Evolutionary conservation across 805 yeast genomes (phyloP).

Genomic region (Kazachstania kunashirensis): DNA sequence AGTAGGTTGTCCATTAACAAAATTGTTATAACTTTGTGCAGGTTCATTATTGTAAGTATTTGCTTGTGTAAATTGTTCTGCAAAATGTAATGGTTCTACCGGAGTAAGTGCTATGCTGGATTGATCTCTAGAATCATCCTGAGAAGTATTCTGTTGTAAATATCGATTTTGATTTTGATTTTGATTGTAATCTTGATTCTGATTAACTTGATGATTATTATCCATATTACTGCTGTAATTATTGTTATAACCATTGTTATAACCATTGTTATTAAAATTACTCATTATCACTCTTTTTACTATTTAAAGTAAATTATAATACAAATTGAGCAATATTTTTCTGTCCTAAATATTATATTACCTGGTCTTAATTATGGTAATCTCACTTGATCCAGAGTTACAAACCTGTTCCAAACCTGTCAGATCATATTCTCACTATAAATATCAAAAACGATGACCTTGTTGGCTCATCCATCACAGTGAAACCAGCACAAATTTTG

Average conservation of each 20-base stretch:
- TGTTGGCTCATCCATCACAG: too few species aligned
- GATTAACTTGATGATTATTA: neutral
- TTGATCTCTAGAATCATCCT: too few species aligned
- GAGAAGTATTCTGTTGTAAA: too few species aligned
- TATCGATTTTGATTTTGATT: neutral
- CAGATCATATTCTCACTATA: too few species aligned
- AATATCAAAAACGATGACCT: too few species aligned
- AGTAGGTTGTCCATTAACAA: conserved; percentile 12
- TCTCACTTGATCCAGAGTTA: too few species aligned
- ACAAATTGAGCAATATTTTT: too few species aligned
- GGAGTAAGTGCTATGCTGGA: conserved; percentile 5
- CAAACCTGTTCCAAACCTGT: too few species aligned
- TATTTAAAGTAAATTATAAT: too few species aligned
- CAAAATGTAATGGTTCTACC: conserved; percentile 5
- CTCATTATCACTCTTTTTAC: neutral
- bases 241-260: neutral
- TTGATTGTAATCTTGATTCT: neutral
- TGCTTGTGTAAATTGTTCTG: neutral
- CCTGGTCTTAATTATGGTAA: too few species aligned
- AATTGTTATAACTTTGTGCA: conserved; percentile 10
- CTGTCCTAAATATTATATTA: too few species aligned
- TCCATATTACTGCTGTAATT: neutral
- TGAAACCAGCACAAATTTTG: too few species aligned
- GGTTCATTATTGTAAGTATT: neutral
- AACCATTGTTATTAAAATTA: neutral